Evolutionary conservation across 202 grass and related monocot species (phyloP).

Genomic region (Carex sylvatica): DNA sequence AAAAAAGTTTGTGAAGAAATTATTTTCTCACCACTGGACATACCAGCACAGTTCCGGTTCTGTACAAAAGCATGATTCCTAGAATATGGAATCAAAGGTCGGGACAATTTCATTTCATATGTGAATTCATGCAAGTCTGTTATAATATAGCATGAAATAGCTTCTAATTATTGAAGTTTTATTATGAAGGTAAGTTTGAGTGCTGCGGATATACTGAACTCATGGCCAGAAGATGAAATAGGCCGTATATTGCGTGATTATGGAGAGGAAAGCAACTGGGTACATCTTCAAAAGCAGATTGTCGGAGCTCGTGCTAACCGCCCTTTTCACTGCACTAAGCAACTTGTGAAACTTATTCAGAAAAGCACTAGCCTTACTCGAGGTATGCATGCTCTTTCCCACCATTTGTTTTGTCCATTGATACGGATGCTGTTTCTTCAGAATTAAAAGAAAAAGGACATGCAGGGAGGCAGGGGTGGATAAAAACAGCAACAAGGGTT

Average conservation of each 20-base stretch:
- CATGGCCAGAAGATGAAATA: slow-evolving; percentile 81
- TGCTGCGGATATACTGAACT: slow-evolving; percentile 89
- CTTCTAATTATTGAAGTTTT: slow-evolving; percentile 27
- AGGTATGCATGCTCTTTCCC: slow-evolving; percentile 34
- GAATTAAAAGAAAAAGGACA: slow-evolving; percentile 24
- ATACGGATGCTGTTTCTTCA: slow-evolving; percentile 26
- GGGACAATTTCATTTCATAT: background rate
- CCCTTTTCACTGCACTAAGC: slow-evolving; percentile 50
- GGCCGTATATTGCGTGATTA: slow-evolving; percentile 77
- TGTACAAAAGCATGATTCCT: background rate
- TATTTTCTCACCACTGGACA: background rate
- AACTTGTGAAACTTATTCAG: slow-evolving; percentile 72
- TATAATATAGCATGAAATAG: background rate
- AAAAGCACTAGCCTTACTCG: slow-evolving; percentile 44
- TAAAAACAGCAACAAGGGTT: slow-evolving; percentile 86
- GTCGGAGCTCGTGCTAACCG: slow-evolving; percentile 40
- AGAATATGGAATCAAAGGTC: background rate
- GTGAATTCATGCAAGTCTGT: background rate
- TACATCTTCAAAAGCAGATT: slow-evolving; percentile 72
- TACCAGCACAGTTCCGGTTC: background rate
- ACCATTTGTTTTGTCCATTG: background rate
- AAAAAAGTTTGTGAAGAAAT: background rate
- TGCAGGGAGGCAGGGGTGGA: slow-evolving; percentile 86
- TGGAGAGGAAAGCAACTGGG: slow-evolving; percentile 91
- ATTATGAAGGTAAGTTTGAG: slow-evolving; percentile 69